Base-by-base conservation (phyloP, 805 yeast genomes). In the Teunomyces atbi region DNA sequence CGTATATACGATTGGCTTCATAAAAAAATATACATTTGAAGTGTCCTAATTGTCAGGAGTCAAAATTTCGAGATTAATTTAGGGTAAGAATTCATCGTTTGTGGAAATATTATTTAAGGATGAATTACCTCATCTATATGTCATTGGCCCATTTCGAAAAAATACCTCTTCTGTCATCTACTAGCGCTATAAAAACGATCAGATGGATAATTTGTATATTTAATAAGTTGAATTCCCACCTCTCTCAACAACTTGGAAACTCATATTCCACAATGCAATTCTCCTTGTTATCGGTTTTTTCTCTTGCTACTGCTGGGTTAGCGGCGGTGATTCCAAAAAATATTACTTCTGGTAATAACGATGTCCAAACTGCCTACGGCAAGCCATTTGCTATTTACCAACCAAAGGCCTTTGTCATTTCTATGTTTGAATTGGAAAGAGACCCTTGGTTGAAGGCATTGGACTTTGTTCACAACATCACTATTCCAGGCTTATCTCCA, bases 401-500 rank as follows among this genome's bases (percentile, higher is more conserved):
- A 51, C 89, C 89, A 44, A 71, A 79, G 59, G 79, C 74, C 5
- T 65, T 83, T 54, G 60, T 82, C 50, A 66, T 82, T 49, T 77
- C 81, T 54, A 75, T 81, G 81, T 82, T 81, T 61, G 64, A 59
- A 47, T 66, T 62, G 19, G 88, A 82, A 59, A 64, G 73, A 54
- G 73, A 66, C 33, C 78, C 79, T 18, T 82, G 85, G 83, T 62
- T 76, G 48, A 62, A 69, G 45, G 66, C 71, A 13, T 62, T 74
- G 54, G 72, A 77, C 47, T 74, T 81, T 54, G 66, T 65, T 16
- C 65, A 79, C 61, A 81, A 81, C 63, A 69, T 82, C 54, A 71
- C 84, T 21, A 59, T 83, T 39, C 87, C 88, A n/a, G 87, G 88
- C 41, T 67, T 83, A 45, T 80, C 86, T 13, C 84, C 85, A 23